Evolutionary conservation across 768 basidiomycete species (phyloP).

Genomic region (Hericium erinaceus): DNA sequence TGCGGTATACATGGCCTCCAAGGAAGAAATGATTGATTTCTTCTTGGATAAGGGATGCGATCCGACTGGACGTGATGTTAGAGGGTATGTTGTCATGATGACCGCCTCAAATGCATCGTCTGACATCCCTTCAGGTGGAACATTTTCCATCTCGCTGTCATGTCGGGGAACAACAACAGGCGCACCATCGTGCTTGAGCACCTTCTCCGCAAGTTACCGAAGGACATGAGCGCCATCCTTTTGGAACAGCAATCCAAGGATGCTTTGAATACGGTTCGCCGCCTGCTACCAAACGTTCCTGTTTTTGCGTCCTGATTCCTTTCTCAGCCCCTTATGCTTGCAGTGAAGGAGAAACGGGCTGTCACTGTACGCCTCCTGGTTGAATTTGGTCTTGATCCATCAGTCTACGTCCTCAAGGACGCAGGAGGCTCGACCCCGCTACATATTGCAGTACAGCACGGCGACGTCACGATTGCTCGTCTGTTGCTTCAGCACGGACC

Average conservation of each 20-base stretch:
- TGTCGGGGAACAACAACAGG: slow-evolving; percentile 15
- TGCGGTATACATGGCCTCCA: slow-evolving; percentile 25
- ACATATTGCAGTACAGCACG: slow-evolving; percentile 34
- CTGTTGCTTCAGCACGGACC: slow-evolving; percentile 31
- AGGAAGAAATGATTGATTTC: slow-evolving; percentile 36
- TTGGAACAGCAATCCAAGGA: slow-evolving; percentile 37
- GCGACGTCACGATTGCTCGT: slow-evolving; percentile 27
- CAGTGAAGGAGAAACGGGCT: slow-evolving; percentile 29
- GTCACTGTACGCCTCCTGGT: slow-evolving; percentile 25
- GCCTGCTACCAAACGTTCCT: not conserved
- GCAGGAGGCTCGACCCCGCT: slow-evolving; percentile 42
- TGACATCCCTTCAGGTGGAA: slow-evolving; percentile 36
- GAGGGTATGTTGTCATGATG: slow-evolving; percentile 29
- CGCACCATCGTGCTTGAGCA: slow-evolving; percentile 27
- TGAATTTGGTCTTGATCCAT: slow-evolving; percentile 27
- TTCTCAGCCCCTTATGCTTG: slow-evolving; percentile 44
- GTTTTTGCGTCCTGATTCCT: not conserved
- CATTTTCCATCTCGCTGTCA: slow-evolving; percentile 41
- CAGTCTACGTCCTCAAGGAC: slow-evolving; percentile 31
- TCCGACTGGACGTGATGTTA: slow-evolving; percentile 31
- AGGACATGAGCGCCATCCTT: slow-evolving; percentile 34
- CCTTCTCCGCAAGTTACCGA: slow-evolving; percentile 41
- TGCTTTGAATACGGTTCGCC: slow-evolving; percentile 37
- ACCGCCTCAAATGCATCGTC: not conserved
- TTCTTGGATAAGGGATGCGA: slow-evolving; percentile 39